Evolutionary conservation across 805 yeast genomes (phyloP), one percentile per base, ranked within the genome.

Genomic region (Schwanniomyces yamadae): DNA sequence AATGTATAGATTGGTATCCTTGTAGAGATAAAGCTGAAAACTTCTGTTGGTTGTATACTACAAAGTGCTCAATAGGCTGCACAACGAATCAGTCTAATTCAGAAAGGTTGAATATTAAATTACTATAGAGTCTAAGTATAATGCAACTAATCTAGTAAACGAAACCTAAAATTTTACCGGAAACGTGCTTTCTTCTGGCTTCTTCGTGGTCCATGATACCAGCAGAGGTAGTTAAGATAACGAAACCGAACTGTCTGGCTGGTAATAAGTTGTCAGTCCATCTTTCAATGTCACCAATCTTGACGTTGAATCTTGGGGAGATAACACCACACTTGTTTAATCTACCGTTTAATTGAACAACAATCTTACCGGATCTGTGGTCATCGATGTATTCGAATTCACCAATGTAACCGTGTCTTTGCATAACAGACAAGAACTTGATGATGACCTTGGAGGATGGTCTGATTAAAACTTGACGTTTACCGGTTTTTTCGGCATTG

Each of bases 171-270:
- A 90, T 85, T 83, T 90, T 90, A 75, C 98, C 98, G 59, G 96
- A 88, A 60, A 90, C 97, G 79, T 90, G 97, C 86, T 90, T 91
- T 83, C 97, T 85, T 84, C 95, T 87, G 66, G 98, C 98, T 80
- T 90, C 97, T 81, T 91, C 97, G 80, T 90, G 98, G 82, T 91
- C 97, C 95, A 90, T 89, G 64, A 90, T 90, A 78, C 98, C 98
- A 61, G 97, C 96, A 62, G 97, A 91, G 61, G 98, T 90, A 76
- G 98, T 91, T 71, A 90, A 82, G 74, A 90, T 86, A 66, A 90
- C 90, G 84, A 73, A 89, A 78, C 98, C 98, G 66, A 90, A 91
- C 77, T 90, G 98, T 84, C 98, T 88, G 55, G 98, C 95, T 72
- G 98, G 98, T 67, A 90, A 80, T 69, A 90, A 83, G 86, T 90